These are phyloP conservation scores for Rhynchosporium agropyri DNA, from an alignment of 2,329 filamentous ascomycete genomes.

Conservation along the genomic window DNA sequence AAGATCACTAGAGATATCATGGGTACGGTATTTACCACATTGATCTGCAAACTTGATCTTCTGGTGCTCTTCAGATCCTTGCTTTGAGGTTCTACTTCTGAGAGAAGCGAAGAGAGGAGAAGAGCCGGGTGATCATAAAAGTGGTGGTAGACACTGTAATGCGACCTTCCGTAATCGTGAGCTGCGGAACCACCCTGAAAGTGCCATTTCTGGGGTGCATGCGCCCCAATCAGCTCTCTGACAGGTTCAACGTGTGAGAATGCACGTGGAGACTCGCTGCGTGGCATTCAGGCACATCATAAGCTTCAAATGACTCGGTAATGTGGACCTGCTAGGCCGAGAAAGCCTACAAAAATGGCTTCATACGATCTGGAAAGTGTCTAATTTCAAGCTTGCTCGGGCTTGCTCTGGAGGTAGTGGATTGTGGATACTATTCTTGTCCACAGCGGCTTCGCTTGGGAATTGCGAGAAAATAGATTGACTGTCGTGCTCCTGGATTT, in stretches of 20 bases:
- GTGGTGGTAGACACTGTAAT: neutral
- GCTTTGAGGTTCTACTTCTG: too few relatives aligned
- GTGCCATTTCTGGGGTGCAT: conserved; percentile 7
- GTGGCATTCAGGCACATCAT: conserved; percentile 10
- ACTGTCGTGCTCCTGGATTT: neutral
- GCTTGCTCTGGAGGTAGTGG: neutral
- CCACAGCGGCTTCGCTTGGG: conserved; percentile 25
- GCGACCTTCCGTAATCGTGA: conserved; percentile 7
- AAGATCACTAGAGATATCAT: neutral
- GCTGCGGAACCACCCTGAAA: neutral
- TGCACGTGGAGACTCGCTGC: neutral
- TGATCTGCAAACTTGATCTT: neutral
- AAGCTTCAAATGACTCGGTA: conserved; percentile 4
- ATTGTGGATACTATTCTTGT: neutral
- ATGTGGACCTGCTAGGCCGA: conserved; percentile 14
- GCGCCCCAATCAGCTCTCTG: conserved; percentile 4
- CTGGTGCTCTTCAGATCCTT: neutral
- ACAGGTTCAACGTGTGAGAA: neutral
- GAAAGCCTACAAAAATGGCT: neutral
- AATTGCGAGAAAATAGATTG: conserved; percentile 21
- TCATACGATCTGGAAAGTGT: neutral
- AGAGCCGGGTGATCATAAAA: neutral
- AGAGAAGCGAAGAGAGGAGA: neutral
- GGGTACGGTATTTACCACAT: neutral
- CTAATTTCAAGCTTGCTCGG: neutral